phyloP scores from a whole-genome alignment of 2,329 filamentous ascomycete genomes.

The Thelonectria blattea region DNA sequence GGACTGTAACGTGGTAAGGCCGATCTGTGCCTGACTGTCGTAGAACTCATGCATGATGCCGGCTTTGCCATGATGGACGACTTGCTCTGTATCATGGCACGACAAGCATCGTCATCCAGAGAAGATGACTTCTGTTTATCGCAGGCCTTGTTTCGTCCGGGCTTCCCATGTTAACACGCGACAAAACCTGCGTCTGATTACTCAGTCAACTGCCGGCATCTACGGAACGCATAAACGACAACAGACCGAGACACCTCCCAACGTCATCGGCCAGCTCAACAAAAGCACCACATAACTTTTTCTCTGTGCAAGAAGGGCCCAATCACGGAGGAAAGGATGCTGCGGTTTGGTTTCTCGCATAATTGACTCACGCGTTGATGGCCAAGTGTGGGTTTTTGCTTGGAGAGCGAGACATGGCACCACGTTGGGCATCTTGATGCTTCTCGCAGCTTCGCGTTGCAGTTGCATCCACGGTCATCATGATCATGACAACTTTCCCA shows the following conservation, averaged over 20 bases:
- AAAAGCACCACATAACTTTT: slow-evolving; percentile 7
- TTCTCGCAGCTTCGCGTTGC: not conserved
- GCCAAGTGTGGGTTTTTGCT: slow-evolving; percentile 13
- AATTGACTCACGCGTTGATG: slow-evolving; percentile 14
- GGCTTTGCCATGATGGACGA: not conserved
- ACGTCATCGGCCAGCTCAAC: slow-evolving; percentile 18
- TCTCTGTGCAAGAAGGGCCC: slow-evolving; percentile 6
- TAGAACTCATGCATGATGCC: not conserved
- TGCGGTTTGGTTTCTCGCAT: slow-evolving; percentile 1
- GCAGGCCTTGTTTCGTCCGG: not conserved
- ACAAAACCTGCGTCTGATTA: not conserved
- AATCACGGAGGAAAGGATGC: slow-evolving; percentile 18
- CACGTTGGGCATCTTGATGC: slow-evolving; percentile 1
- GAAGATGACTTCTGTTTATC: not conserved
- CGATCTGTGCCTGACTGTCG: not conserved
- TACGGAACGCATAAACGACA: slow-evolving; percentile 12
- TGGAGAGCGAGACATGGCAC: slow-evolving; percentile 13
- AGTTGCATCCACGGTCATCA: not conserved
- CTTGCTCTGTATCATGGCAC: too few species aligned
- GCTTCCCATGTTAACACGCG: not conserved
- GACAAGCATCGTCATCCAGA: not conserved
- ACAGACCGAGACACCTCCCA: slow-evolving; percentile 1
- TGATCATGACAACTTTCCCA: not conserved
- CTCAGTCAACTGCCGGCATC: not conserved
- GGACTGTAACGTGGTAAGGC: slow-evolving; percentile 7